Evolutionary conservation across 208 protist genomes (phyloP), one percentile per base, ranked within the genome.

Genomic region (Blastocrithidia nonstop): DNA sequence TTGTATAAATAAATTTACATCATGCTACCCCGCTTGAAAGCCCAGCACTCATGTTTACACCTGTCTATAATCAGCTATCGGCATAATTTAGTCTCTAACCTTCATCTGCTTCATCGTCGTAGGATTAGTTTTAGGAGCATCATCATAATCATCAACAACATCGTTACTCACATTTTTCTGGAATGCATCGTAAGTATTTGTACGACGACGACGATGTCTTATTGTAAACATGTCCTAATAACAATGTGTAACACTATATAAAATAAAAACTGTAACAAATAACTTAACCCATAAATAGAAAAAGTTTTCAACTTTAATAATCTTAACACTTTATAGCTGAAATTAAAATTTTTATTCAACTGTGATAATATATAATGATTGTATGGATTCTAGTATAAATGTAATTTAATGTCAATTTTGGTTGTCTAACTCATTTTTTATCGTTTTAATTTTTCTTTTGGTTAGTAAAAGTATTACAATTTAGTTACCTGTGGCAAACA

Each of bases 11-110:
- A n/a, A n/a, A n/a, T n/a, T n/a, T n/a, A n/a, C n/a, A n/a, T n/a
- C n/a, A n/a, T n/a, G n/a, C n/a, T n/a, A n/a, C n/a, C n/a, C n/a
- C n/a, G 7, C 36, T 41, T 29, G 49, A 51, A 5, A 69, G 54
- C 38, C 74, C 69, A 19, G 66, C 62, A 24, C 49, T 79, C 17
- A 63, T 65, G 19, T 84, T 79, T 41, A 77, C 62, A 2, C 55
- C 54, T 21, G 69, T 81, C 36, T 39, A 66, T 22, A 72, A 66
- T 56, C 64, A 64, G 1, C 45, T 79, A 4, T 58, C 66, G 2
- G 71, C 72, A 52, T 63, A 76, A 33, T 76, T 81, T 45, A 84
- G 66, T 45, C 45, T 88, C 13, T 66, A 75, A 32, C 57, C 66
- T n/a, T 81, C 72, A 0, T 56, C 57, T 45, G 45, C 53, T 11